Evolutionary conservation across 805 yeast genomes (phyloP).

Genomic region (Wickerhamiella vanderwaltii): DNA sequence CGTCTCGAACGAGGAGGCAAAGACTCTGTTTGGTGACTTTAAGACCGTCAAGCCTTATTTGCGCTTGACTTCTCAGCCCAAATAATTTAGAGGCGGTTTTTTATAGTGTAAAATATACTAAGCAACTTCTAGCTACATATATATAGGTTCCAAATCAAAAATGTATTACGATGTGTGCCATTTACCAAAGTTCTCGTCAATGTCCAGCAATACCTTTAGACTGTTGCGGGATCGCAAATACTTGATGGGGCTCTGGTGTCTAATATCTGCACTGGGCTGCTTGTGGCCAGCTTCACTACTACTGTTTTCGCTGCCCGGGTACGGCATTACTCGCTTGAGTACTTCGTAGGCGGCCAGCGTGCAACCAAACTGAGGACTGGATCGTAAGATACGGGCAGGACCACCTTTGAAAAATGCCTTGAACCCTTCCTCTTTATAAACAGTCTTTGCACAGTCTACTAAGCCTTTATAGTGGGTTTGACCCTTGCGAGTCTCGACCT

Average conservation of each 20-base stretch:
- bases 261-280: conserved; percentile 27
- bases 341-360: conserved; percentile 95
- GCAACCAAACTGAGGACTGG: conserved; percentile 96
- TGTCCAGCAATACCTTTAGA: conserved; percentile 32
- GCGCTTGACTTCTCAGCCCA: conserved; percentile 44
- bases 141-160: too few relatives aligned
- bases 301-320: conserved; percentile 33
- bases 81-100: too few relatives aligned
- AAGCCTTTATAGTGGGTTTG: conserved; percentile 71
- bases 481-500: conserved; percentile 65
- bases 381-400: conserved; percentile 82
- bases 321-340: conserved; percentile 67
- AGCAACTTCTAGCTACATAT: too few relatives aligned
- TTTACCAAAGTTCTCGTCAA: conserved; percentile 35
- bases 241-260: conserved; percentile 25
- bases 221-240: conserved; percentile 33
- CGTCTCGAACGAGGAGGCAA: conserved; percentile 71
- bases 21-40: conserved; percentile 79
- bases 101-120: too few relatives aligned
- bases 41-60: conserved; percentile 85
- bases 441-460: conserved; percentile 60
- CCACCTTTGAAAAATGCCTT: conserved; percentile 92
- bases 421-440: conserved; percentile 70
- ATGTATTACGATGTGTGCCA: too few relatives aligned
- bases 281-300: conserved; percentile 34